A percentile compares a stretch with the other conserved stretches of the same genome.
Evolutionary conservation across 2,329 filamentous ascomycete species (phyloP).

Genomic region (Bipolaris victoriae): DNA sequence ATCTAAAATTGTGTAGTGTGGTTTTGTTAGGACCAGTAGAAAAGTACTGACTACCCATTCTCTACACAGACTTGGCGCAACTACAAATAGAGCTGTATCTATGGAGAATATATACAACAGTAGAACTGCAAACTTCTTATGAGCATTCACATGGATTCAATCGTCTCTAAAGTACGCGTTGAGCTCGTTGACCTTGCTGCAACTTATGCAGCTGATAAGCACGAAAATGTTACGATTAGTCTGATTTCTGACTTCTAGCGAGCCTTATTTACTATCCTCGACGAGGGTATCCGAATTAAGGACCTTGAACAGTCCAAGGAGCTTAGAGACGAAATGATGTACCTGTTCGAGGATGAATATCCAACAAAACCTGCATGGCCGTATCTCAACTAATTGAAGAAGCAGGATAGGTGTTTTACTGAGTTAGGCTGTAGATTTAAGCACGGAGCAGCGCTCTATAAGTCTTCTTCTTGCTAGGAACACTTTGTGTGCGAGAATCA

Average conservation of each 20-base stretch:
- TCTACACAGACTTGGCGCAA: neutral
- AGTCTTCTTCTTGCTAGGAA: constrained; percentile 5
- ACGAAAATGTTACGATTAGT: constrained; percentile 9
- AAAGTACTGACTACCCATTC: constrained; percentile 5
- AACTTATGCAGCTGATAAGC: neutral
- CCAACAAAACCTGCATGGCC: constrained; percentile 1
- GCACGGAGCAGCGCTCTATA: constrained; percentile 2
- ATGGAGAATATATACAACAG: constrained; percentile 2
- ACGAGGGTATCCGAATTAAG: constrained; percentile 5
- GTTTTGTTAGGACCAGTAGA: constrained; percentile 4
- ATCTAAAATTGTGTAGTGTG: constrained; percentile 9
- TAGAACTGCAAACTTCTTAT: constrained; percentile 2
- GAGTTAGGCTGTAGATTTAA: constrained; percentile 3
- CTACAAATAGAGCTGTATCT: constrained; percentile 3
- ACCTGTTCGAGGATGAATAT: constrained; percentile 2
- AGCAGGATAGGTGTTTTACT: constrained; percentile 1
- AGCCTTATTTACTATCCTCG: constrained; percentile 4
- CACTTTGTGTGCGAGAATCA: constrained; percentile 2
- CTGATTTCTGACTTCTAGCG: constrained; percentile 8
- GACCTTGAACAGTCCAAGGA: constrained; percentile 5
- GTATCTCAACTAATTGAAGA: constrained; percentile 3
- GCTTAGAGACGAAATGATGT: constrained; percentile 1
- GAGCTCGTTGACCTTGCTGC: constrained; percentile 1
- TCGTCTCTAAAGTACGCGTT: constrained; percentile 1
- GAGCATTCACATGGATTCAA: constrained; percentile 2